Evolutionary conservation across 2,329 filamentous ascomycete genomes (phyloP).

Genomic region (Hymenoscyphus albidus): DNA sequence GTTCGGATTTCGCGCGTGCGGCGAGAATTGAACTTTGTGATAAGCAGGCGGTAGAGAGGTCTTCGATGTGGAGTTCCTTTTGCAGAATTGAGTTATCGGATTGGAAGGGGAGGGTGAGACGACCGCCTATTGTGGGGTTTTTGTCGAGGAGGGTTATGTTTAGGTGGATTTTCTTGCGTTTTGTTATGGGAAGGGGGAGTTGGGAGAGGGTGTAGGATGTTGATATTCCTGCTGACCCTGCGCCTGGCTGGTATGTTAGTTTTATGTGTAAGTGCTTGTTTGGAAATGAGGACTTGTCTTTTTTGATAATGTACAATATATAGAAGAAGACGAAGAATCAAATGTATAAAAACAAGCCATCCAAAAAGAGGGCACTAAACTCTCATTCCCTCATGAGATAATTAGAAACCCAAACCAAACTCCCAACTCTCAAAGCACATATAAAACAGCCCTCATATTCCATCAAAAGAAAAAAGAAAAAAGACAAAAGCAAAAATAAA

Average conservation of each 20-base stretch:
- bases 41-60: slow-evolving; percentile 9
- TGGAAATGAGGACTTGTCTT: neutral
- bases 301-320: neutral
- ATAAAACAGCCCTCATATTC: no score
- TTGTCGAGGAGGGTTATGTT: slow-evolving; percentile 17
- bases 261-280: no score
- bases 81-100: neutral
- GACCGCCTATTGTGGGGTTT: slow-evolving; percentile 12
- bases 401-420: neutral
- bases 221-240: slow-evolving; percentile 15
- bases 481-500: neutral
- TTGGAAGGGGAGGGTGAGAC: slow-evolving; percentile 7
- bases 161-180: slow-evolving; percentile 5
- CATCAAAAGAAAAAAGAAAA: neutral
- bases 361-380: neutral
- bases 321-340: neutral
- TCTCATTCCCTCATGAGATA: neutral
- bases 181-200: neutral
- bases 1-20: neutral
- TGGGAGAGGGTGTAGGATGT: slow-evolving; percentile 11
- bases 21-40: neutral
- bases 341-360: neutral
- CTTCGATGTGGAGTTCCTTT: slow-evolving; percentile 11
- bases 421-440: neutral
- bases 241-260: slow-evolving; percentile 4